phyloP scores from a whole-genome alignment of 2,329 filamentous ascomycete species.

The Xylaria sp. region DNA sequence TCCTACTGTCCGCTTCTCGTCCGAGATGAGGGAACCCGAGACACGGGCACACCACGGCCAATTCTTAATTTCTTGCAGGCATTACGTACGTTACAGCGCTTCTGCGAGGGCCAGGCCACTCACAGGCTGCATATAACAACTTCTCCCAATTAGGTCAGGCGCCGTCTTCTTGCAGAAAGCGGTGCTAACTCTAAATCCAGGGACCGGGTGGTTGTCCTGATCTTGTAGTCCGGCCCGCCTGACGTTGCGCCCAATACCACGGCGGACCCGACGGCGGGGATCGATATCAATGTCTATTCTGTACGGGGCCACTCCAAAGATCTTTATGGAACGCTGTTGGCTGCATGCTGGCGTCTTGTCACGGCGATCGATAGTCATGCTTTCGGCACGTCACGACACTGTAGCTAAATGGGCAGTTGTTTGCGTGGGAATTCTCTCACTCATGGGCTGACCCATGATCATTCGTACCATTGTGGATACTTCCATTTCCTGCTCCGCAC shows the following conservation, averaged over 20 bases:
- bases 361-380: not conserved
- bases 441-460: not conserved
- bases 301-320: not conserved
- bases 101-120: not conserved
- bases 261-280: conserved; percentile 15
- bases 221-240: conserved; percentile 22
- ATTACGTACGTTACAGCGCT: not conserved
- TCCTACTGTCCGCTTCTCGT: not conserved
- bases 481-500: conserved; percentile 7
- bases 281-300: not conserved
- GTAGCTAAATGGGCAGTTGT: not conserved
- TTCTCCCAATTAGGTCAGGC: not conserved
- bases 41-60: conserved; percentile 30
- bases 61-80: conserved; percentile 12
- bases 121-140: not conserved
- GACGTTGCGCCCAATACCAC: conserved; percentile 15
- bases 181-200: not conserved
- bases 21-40: conserved; percentile 5
- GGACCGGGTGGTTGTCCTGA: conserved; percentile 10
- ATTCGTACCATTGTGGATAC: conserved; percentile 9
- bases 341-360: not conserved
- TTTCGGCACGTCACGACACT: not conserved
- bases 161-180: not conserved
- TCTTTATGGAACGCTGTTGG: conserved; percentile 1
- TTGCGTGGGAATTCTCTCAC: not conserved